Evolutionary conservation across 257 asterid genomes (phyloP).

Genomic region (Petunia axillaris): DNA sequence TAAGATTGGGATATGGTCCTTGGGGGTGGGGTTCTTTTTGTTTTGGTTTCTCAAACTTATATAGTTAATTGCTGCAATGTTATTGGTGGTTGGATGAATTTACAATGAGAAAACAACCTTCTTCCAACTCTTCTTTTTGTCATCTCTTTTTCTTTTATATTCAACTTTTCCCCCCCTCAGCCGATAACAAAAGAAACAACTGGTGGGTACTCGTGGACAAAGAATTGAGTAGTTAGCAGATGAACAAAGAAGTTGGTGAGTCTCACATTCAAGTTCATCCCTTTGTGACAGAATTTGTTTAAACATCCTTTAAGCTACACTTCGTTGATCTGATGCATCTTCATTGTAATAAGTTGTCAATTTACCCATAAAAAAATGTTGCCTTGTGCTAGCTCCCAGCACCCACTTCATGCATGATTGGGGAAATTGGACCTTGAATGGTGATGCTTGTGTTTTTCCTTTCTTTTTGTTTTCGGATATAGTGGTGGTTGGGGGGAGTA

Average conservation of each 20-base stretch:
- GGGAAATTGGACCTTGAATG: no score
- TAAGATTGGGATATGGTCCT: not conserved
- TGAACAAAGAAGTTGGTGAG: constrained; percentile 23
- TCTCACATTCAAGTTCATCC: not conserved
- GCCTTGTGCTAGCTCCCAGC: constrained; percentile 40
- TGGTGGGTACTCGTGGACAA: constrained; percentile 4
- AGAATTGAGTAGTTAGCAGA: constrained; percentile 26
- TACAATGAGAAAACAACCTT: not conserved
- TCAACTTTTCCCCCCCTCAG: constrained; percentile 15
- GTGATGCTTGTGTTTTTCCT: no score
- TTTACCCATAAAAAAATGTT: constrained; percentile 46
- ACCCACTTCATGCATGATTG: constrained; percentile 61
- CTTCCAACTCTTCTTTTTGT: not conserved
- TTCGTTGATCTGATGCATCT: constrained; percentile 75
- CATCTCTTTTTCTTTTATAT: constrained; percentile 26
- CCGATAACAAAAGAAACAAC: constrained; percentile 21
- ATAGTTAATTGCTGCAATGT: no score
- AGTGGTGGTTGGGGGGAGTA: no score
- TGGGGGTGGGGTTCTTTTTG: not conserved
- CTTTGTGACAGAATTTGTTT: not conserved
- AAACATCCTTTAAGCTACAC: constrained; percentile 46
- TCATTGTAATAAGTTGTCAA: constrained; percentile 83
- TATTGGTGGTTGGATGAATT: no score
- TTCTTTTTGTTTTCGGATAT: no score
- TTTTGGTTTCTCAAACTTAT: not conserved